A percentile compares a stretch with the other conserved stretches of the same genome.
phyloP scores from a whole-genome alignment of 2,329 filamentous ascomycete genomes.

The Colletotrichum phormii region DNA sequence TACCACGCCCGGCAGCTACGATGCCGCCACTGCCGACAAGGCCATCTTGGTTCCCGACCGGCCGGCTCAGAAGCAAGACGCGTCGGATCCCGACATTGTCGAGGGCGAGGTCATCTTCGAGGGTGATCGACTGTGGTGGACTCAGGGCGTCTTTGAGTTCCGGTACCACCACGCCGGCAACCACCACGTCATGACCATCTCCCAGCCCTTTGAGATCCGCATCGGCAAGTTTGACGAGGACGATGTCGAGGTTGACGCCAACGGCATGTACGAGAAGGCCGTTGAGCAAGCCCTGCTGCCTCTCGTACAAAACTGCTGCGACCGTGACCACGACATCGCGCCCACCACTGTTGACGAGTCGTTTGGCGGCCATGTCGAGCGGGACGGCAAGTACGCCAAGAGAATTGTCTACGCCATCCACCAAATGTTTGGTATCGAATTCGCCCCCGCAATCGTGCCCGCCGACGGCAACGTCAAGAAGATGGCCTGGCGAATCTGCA shows the following conservation, averaged over 20 bases:
- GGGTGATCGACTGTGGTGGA: constrained; percentile 98
- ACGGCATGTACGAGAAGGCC: constrained; percentile 72
- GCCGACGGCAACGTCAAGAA: constrained; percentile 93
- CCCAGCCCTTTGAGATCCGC: constrained; percentile 90
- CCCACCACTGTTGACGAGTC: constrained; percentile 82
- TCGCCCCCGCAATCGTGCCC: constrained; percentile 90
- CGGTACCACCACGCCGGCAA: constrained; percentile 94
- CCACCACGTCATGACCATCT: constrained; percentile 94
- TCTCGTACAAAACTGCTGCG: constrained; percentile 90
- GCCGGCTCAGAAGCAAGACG: constrained; percentile 62
- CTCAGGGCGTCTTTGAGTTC: constrained; percentile 94
- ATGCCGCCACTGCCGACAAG: constrained; percentile 78
- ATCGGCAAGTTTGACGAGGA: constrained; percentile 85
- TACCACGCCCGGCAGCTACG: constrained; percentile 80
- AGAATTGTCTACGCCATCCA: constrained; percentile 93
- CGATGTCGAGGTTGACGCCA: constrained; percentile 70
- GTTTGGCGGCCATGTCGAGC: constrained; percentile 87
- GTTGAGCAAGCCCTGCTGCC: constrained; percentile 85
- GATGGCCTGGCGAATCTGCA: constrained; percentile 93
- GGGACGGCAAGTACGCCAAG: constrained; percentile 89
- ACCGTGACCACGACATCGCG: constrained; percentile 90
- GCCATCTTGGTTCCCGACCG: constrained; percentile 80
- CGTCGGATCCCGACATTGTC: constrained; percentile 67
- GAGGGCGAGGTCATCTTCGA: constrained; percentile 87
- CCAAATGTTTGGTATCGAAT: constrained; percentile 97